Evolutionary conservation across 306 rosid species (phyloP).

Genomic region (Mimosa pudica): DNA sequence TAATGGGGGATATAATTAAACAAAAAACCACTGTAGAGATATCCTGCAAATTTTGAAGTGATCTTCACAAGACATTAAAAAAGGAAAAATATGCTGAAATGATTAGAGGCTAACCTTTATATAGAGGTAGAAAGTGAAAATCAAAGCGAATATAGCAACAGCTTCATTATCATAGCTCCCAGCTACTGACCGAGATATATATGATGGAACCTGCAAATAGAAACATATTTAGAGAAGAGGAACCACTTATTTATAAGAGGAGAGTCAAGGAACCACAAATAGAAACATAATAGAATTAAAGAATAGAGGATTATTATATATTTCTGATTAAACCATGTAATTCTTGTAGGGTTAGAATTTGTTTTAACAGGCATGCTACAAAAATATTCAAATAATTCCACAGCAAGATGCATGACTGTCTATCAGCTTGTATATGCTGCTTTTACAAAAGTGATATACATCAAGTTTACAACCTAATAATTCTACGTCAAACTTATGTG

Average conservation of each 20-base stretch:
- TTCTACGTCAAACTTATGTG: neutral
- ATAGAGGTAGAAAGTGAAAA: constrained; percentile 95
- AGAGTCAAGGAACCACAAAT: neutral
- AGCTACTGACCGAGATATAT: constrained; percentile 98
- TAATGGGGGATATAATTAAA: neutral
- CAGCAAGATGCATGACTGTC: neutral
- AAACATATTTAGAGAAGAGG: constrained; percentile 10
- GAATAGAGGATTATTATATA: neutral
- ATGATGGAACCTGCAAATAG: constrained; percentile 84
- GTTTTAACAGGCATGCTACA: neutral
- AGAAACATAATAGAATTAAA: neutral
- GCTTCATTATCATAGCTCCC: constrained; percentile 99
- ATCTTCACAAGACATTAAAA: constrained; percentile 8
- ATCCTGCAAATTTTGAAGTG: constrained; percentile 17
- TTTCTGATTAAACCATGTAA: neutral
- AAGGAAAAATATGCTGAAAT: neutral
- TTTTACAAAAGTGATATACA: neutral
- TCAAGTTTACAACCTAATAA: neutral
- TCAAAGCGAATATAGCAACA: constrained; percentile 97
- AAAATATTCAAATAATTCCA: neutral
- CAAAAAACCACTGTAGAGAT: neutral
- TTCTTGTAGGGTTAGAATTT: neutral
- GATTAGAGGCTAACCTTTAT: constrained; percentile 67
- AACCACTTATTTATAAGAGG: neutral
- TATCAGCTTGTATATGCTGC: neutral